Evolutionary conservation across 306 rosid species (phyloP), one percentile per base, ranked within the genome.

Genomic region (Malus asiatica): DNA sequence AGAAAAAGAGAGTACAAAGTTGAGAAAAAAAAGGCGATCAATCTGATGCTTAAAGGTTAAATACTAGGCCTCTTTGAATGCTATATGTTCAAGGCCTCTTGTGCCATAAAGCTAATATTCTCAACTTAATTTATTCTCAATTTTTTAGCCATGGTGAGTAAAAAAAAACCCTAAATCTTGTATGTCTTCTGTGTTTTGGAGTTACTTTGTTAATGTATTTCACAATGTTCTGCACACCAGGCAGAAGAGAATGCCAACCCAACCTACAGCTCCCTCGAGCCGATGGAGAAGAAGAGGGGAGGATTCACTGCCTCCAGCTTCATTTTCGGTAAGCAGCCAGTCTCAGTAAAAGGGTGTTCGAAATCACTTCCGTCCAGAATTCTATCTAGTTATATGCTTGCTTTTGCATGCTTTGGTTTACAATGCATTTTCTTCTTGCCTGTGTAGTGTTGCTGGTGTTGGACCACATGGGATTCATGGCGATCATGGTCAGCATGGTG

Each of bases 381-480:
- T 46, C 18, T 46, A 46, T 46, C 53, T 4, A 16, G 53, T 46
- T 46, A 15, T 14, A 48, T 48, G 55, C 20, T 48, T 15, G 55
- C 55, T 14, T 48, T 48, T 48, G 3, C 5, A 15, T 48, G 18
- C 1, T 14, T 48, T 48, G 53, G 53, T 15, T 48, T 48, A 14
- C 53, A 48, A 3, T 48, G 57, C 71, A 6, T 61, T 27, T 14
- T 76, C 63, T 33, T 40, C 40, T 51, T 79, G 23, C 65, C 59
- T 11, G 0, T 55, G 42, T 70, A 92, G 97, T 78, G 4, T 76
- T 93, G 80, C 69, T 86, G 52, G 88, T 89, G 68, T 86, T 93
- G 84, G 98, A 93, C 80, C 89, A 45, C 82, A 89, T 93, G 94
- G 96, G 96, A 1, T 93, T 93, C 78, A 88, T 93, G 77, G 94